Evolutionary conservation across 2,329 filamentous ascomycete species (phyloP).

Genomic region (Xylariaceae sp.): DNA sequence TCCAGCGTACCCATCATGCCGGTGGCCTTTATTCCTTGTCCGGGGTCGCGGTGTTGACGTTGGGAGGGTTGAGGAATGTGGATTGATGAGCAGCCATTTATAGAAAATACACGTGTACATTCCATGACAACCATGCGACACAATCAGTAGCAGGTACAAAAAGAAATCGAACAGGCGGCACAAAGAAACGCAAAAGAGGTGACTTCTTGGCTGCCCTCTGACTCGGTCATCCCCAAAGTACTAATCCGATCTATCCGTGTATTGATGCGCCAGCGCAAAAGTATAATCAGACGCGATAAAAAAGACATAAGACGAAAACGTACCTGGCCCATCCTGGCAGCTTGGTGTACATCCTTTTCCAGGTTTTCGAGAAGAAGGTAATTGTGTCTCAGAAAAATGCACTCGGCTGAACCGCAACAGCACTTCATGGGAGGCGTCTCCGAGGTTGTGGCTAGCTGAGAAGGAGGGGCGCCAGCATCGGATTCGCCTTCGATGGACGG

Average conservation of each 20-base stretch:
- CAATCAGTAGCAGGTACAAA: not conserved
- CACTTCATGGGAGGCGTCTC: slow-evolving; percentile 50
- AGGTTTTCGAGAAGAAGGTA: slow-evolving; percentile 70
- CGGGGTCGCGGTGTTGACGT: slow-evolving; percentile 5
- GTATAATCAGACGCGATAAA: too few relatives aligned
- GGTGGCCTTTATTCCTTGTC: not conserved
- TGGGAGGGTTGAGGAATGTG: slow-evolving; percentile 22
- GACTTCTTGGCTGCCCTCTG: too few relatives aligned
- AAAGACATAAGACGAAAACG: slow-evolving; percentile 41
- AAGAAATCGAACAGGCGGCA: not conserved
- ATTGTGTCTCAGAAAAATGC: slow-evolving; percentile 76
- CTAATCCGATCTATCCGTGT: too few relatives aligned
- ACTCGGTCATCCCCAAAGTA: too few relatives aligned
- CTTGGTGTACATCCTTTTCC: slow-evolving; percentile 81
- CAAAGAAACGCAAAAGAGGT: not conserved
- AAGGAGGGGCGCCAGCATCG: slow-evolving; percentile 8
- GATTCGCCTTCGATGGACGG: slow-evolving; percentile 8
- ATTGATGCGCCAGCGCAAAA: too few relatives aligned
- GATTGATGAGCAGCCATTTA: slow-evolving; percentile 2
- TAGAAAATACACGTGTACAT: slow-evolving; percentile 4
- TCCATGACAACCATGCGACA: slow-evolving; percentile 4
- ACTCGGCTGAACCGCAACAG: slow-evolving; percentile 80
- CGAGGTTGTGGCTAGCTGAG: slow-evolving; percentile 12
- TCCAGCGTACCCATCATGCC: slow-evolving; percentile 31
- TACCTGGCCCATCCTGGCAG: slow-evolving; percentile 89